Percentiles rank a stretch among this genome's conserved stretches.
phyloP scores from a whole-genome alignment of 495 filamentous ascomycete species.

The Penicillium waksmanii region DNA sequence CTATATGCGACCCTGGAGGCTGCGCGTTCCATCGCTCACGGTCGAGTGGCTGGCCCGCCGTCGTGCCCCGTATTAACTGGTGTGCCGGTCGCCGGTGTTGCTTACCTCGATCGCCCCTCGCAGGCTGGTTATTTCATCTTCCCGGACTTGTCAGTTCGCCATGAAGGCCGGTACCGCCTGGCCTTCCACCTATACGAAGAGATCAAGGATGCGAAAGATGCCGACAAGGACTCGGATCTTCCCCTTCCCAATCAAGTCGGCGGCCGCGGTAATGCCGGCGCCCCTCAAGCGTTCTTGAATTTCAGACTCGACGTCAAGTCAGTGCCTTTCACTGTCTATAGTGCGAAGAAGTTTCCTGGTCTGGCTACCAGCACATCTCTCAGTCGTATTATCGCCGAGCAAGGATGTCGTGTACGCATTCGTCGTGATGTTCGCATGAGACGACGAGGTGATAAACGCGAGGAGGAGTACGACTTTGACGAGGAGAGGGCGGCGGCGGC shows the following conservation, averaged over 20 bases:
- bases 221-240: conserved; percentile 52
- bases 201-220: conserved; percentile 76
- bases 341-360: conserved; percentile 98
- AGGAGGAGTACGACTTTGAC: conserved; percentile 65
- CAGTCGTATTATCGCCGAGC: conserved; percentile 91
- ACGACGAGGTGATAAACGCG: conserved; percentile 74
- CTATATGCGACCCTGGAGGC: conserved; percentile 91
- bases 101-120: conserved; percentile 88
- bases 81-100: conserved; percentile 94
- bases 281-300: conserved; percentile 51
- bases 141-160: conserved; percentile 93
- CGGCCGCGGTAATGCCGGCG: conserved; percentile 34
- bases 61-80: conserved; percentile 88
- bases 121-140: conserved; percentile 98
- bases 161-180: conserved; percentile 88
- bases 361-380: conserved; percentile 86
- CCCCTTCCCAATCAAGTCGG: conserved; percentile 30
- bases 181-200: conserved; percentile 94
- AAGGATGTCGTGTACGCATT: conserved; percentile 96
- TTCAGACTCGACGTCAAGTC: conserved; percentile 93
- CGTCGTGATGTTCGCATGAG: conserved; percentile 97
- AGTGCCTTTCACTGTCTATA: conserved; percentile 84
- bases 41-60: conserved; percentile 68
- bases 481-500: conserved; percentile 57
- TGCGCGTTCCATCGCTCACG: conserved; percentile 83